Evolutionary conservation across 2,329 filamentous ascomycete species (phyloP), one percentile per base, ranked within the genome.

Genomic region (Aureobasidium zeae): DNA sequence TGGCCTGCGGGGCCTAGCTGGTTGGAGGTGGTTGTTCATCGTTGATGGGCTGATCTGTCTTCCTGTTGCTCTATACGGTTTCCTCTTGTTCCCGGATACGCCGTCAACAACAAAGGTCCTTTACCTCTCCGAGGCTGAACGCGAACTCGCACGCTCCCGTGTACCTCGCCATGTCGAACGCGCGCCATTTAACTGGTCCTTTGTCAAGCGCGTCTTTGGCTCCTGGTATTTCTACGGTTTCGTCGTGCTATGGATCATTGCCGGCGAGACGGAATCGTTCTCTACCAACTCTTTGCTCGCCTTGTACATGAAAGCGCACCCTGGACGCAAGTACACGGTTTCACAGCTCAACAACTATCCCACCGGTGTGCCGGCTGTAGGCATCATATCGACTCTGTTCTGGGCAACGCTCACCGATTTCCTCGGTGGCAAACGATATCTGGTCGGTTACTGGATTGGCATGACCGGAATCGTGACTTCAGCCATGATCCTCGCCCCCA

Each of bases 191-290:
- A 70, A 57, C 19, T 56, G 68, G 44, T 48, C 52, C 1, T 80
- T 82, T 50, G 51, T 70, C 17, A 75, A 69, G 49, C 69, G 68
- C 32, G 70, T 79, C 12, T 65, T 82, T 8, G 63, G 64, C 0
- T 77, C 74, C 0, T 79, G 73, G 71, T 72, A 79, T 53, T 81
- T 74, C 69, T 82, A 77, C 66, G 77, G 76, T 1, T 83, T 83
- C 51, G 71, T 77, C 2, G 55, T 75, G 4, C 71, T 83, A 0
- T 83, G 79, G 79, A 72, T 81, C 50, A 76, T 86, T 29, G 80
- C 79, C 0, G 79, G 80, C 21, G 79, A 84, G 55, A 79, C 77
- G 0, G 81, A 86, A 57, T 81, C 77, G 0, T 85, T 84, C 58
- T 76, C 73, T 41, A 70, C 73, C 15, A 84, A 86, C 57, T 66